These are phyloP conservation scores for Pseudopyricularia javanii DNA, from an alignment of 2,329 filamentous ascomycete genomes.

Conservation along the genomic window DNA sequence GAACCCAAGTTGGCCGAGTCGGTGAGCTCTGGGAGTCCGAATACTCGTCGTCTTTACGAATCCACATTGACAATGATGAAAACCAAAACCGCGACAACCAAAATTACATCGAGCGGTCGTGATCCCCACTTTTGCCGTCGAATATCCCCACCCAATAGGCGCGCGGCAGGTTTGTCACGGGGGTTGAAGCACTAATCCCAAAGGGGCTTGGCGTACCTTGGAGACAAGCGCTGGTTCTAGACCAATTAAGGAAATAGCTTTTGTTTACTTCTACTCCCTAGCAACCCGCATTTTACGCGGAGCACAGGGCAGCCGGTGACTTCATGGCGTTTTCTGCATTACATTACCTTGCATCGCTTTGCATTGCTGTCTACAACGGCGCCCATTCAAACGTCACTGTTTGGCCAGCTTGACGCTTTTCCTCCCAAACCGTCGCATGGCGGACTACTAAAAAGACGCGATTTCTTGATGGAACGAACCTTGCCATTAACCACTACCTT, in stretches of 20 bases:
- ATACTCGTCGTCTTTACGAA: too few relatives aligned
- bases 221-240: background rate
- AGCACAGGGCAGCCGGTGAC: background rate
- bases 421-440: background rate
- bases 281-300: slow-evolving; percentile 1
- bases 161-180: background rate
- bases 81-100: background rate
- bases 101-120: background rate
- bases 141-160: background rate
- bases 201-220: background rate
- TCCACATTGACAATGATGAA: background rate
- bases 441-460: background rate
- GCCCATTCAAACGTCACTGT: background rate
- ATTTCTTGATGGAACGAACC: background rate
- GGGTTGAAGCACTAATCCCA: background rate
- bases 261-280: slow-evolving; percentile 3
- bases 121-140: background rate
- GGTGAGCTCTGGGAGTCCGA: background rate
- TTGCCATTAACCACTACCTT: background rate
- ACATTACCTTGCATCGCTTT: background rate
- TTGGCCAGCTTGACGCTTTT: background rate
- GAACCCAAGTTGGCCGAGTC: background rate
- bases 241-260: background rate
- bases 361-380: background rate
- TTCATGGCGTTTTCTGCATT: background rate